These are phyloP conservation scores for Penicillium sclerotiorum DNA, from an alignment of 2,329 filamentous ascomycete species.

Conservation along the genomic window DNA sequence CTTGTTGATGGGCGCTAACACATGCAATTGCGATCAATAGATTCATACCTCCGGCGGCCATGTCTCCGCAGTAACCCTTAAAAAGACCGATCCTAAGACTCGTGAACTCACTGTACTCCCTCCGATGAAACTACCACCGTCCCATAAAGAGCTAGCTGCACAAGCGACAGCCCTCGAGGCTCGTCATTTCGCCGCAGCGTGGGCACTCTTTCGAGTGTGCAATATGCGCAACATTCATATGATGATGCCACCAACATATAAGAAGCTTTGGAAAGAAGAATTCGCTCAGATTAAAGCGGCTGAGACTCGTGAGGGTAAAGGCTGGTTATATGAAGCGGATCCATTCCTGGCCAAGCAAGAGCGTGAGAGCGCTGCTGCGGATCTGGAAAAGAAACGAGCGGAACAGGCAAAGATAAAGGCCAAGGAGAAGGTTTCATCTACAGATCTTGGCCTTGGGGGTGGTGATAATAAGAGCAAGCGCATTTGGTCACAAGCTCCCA, in stretches of 20 bases:
- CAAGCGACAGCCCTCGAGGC: slow-evolving; percentile 85
- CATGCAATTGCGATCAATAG: slow-evolving; percentile 31
- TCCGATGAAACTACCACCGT: slow-evolving; percentile 77
- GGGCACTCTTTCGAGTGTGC: slow-evolving; percentile 85
- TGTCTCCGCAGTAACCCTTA: slow-evolving; percentile 79
- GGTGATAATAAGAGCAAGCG: slow-evolving; percentile 57
- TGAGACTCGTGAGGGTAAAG: slow-evolving; percentile 74
- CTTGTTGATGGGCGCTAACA: background rate
- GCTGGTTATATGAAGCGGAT: slow-evolving; percentile 93
- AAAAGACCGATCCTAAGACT: slow-evolving; percentile 75
- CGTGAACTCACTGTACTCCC: slow-evolving; percentile 73
- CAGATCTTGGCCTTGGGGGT: slow-evolving; percentile 53
- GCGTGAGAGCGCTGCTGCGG: slow-evolving; percentile 73
- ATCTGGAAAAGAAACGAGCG: slow-evolving; percentile 76
- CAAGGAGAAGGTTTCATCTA: slow-evolving; percentile 67
- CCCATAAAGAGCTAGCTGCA: slow-evolving; percentile 73
- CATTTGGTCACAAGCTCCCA: slow-evolving; percentile 81
- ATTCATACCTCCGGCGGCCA: slow-evolving; percentile 72
- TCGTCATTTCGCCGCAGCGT: slow-evolving; percentile 89
- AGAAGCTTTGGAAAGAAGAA: slow-evolving; percentile 83
- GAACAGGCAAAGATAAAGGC: slow-evolving; percentile 65
- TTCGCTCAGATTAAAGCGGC: slow-evolving; percentile 80
- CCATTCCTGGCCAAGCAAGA: slow-evolving; percentile 82
- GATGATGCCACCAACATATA: slow-evolving; percentile 88
- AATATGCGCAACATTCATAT: slow-evolving; percentile 96